Evolutionary conservation across 352 stramenopile genomes (phyloP).

Genomic region (Phytopythium oedochilum): DNA sequence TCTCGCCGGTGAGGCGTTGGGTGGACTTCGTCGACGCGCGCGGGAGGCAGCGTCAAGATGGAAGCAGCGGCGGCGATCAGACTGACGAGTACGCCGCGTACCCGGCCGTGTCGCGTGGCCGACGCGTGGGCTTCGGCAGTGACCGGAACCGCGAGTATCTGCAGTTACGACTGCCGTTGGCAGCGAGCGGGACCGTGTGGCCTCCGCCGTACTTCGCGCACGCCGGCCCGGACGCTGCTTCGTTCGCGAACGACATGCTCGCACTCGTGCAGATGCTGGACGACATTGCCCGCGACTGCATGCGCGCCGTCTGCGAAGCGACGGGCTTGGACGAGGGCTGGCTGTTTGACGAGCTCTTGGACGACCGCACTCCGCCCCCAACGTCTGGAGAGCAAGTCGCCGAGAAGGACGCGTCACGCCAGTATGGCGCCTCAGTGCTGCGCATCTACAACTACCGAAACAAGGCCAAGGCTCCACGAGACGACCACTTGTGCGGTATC

Average conservation of each 20-base stretch:
- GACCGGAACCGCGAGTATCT: constrained; percentile 79
- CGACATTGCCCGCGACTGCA: constrained; percentile 62
- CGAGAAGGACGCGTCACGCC: constrained; percentile 38
- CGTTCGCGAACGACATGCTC: constrained; percentile 61
- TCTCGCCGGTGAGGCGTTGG: constrained; percentile 56
- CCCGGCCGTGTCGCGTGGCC: constrained; percentile 50
- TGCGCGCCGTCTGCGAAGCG: constrained; percentile 67
- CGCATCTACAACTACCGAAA: constrained; percentile 85
- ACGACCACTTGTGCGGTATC: constrained; percentile 62
- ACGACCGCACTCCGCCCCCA: constrained; percentile 36
- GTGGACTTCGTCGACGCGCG: constrained; percentile 59
- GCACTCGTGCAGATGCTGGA: constrained; percentile 56
- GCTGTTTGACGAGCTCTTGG: constrained; percentile 64
- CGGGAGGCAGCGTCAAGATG: background rate
- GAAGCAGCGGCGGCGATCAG: background rate
- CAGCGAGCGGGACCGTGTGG: constrained; percentile 68
- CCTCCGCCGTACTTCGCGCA: constrained; percentile 61
- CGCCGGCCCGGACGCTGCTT: constrained; percentile 15
- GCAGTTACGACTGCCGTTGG: constrained; percentile 63
- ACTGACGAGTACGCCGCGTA: constrained; percentile 8
- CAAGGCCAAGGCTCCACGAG: constrained; percentile 24
- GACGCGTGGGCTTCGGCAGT: constrained; percentile 66
- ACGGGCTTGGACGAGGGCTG: constrained; percentile 61
- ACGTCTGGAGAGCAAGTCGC: constrained; percentile 15
- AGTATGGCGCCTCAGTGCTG: constrained; percentile 79